Base-by-base conservation (phyloP, 225 moss, liverwort and hornwort species). In the Physcomitrellopsis africana region DNA sequence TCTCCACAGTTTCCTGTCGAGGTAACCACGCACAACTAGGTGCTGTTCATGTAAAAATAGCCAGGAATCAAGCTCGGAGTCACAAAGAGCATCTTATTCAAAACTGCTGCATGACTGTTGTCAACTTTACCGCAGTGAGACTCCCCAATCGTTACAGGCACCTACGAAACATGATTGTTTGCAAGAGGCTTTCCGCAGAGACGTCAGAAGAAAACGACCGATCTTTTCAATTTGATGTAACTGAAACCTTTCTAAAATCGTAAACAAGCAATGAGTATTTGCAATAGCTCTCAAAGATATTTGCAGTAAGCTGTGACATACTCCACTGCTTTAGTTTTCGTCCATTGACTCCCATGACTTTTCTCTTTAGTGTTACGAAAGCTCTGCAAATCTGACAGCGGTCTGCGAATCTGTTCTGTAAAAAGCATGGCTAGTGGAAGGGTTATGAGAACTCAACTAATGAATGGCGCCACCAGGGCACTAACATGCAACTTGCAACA, bases 51-150 rank as follows among this genome's bases (percentile, higher is more conserved):
- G 43, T 20, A 56, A 48, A 69, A 41, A 41, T 69, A 60, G 76
- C 49, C 3, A 60, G 26, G 53, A 43, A 51, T 52, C 76, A 77
- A 51, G 68, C 51, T 51, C 68, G 52, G 61, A 69, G 68, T 52
- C 37, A 57, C 58, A 49, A 46, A 49, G 41, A 20, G 63, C 42
- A 52, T 41, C 44, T 54, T 64, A 32, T 53, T 9, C 63, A 61
- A 18, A 27, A 4, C 45, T 10, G 22, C 70, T 32, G 8, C 37
- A 53, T 17, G 32, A 1, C 51, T 1, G 16, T 27, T 48, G 27
- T 9, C 19, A 9, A 17, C 15, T 69, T 59, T 58, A 59, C 60
- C 72, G 12, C 18, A 19, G 60, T n/a, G 48, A 15, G 48, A 49
- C 11, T 1, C 15, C 15, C 12, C 12, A 72, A 41, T 72, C 29